These are phyloP conservation scores for Scheffersomyces stipitis DNA, from an alignment of 805 yeast species.

Conservation along the genomic window DNA sequence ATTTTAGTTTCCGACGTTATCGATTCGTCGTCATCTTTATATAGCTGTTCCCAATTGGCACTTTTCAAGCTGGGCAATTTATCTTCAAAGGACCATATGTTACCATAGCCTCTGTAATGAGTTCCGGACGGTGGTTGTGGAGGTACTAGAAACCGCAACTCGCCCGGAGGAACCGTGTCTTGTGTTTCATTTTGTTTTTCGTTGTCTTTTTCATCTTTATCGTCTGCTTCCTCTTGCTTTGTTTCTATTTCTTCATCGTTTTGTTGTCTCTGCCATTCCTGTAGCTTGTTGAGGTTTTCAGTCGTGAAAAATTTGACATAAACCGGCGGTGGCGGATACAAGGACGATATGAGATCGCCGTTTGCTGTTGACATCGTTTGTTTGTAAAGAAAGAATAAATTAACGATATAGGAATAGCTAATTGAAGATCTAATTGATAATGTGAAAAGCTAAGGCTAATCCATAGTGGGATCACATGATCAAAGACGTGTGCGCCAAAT, in stretches of 20 bases:
- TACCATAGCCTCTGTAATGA: conserved; percentile 85
- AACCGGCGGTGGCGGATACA: conserved; percentile 95
- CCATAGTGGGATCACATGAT: too few relatives aligned
- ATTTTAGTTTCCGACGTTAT: conserved; percentile 50
- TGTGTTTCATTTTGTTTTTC: conserved; percentile 31
- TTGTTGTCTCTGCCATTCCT: conserved; percentile 19
- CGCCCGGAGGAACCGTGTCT: conserved; percentile 32
- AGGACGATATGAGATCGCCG: conserved; percentile 53
- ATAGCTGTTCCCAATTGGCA: conserved; percentile 76
- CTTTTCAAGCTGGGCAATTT: conserved; percentile 72
- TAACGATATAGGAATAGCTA: too few relatives aligned
- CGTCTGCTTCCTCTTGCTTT: conserved; percentile 14
- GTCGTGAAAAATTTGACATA: conserved; percentile 70
- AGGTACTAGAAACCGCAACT: conserved; percentile 59
- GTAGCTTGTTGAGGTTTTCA: conserved; percentile 55
- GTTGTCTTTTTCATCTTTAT: conserved; percentile 16
- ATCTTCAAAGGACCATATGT: conserved; percentile 81
- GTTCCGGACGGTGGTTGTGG: conserved; percentile 62
- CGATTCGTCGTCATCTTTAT: conserved; percentile 41
- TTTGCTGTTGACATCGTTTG: conserved; percentile 3
- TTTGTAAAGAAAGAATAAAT: too few relatives aligned
- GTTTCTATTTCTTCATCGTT: neutral
- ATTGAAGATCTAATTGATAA: too few relatives aligned
- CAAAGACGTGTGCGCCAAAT: too few relatives aligned
- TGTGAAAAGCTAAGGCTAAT: too few relatives aligned